Percentiles rank a stretch among this genome's conserved stretches.
Evolutionary conservation across 2,329 filamentous ascomycete genomes (phyloP).

Genomic region (Dendrostoma leiphaemia): DNA sequence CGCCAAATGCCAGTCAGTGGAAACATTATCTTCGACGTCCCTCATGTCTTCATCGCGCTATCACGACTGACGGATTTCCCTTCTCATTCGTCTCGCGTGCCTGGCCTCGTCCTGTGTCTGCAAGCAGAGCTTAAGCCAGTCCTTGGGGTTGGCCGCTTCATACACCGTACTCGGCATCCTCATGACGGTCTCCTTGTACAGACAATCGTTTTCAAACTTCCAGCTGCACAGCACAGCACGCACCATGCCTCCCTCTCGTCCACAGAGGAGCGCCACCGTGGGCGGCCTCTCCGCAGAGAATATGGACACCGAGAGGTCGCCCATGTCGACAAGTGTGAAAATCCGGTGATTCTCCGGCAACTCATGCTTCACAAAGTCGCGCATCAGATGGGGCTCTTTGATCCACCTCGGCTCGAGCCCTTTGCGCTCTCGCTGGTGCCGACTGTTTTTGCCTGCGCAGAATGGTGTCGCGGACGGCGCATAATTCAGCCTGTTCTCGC

Average conservation of each 20-base stretch:
- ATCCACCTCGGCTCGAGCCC: conserved; percentile 25
- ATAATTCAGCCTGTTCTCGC: conserved; percentile 24
- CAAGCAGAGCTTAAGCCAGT: conserved; percentile 23
- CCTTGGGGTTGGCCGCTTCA: conserved; percentile 21
- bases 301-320: conserved; percentile 28
- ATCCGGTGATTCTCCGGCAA: conserved; percentile 23
- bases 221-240: conserved; percentile 27
- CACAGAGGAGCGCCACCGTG: conserved; percentile 27
- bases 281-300: conserved; percentile 30
- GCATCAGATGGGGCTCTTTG: conserved; percentile 3
- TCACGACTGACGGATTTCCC: no score
- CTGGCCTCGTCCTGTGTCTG: conserved; percentile 17
- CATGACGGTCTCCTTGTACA: conserved; percentile 24
- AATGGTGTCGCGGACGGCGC: conserved; percentile 23
- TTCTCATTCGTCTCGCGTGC: no score
- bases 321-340: conserved; percentile 33
- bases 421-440: conserved; percentile 21
- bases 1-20: no score
- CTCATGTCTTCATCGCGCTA: no score
- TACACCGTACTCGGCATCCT: conserved; percentile 21
- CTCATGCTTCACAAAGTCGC: conserved; percentile 4
- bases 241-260: conserved; percentile 30
- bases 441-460: conserved; percentile 7
- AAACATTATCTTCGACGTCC: no score
- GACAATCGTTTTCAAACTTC: conserved; percentile 23